phyloP scores from a whole-genome alignment of 2,329 filamentous ascomycete species.

The Rosellinia necatrix region DNA sequence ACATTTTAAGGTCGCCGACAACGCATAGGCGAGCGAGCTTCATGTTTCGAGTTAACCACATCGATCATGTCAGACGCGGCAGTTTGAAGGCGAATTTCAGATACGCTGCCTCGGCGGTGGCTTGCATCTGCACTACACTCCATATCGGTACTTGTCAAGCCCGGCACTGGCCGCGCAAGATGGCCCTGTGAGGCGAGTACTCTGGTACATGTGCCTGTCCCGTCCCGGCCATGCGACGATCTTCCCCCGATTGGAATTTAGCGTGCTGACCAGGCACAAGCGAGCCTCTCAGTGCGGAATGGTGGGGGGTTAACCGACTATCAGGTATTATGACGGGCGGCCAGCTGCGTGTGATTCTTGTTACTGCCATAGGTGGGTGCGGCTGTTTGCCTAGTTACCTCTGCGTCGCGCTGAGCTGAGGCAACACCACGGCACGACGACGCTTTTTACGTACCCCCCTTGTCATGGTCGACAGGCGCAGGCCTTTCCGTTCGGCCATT shows the following conservation, averaged over 20 bases:
- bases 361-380: constrained; percentile 16
- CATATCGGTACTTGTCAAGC: constrained; percentile 15
- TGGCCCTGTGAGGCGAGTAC: constrained; percentile 3
- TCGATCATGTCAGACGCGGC: constrained; percentile 2
- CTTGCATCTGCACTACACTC: constrained; percentile 9
- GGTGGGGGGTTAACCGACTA: too few relatives aligned
- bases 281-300: background rate
- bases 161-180: background rate
- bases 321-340: constrained; percentile 15
- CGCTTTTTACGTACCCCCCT: constrained; percentile 1
- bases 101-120: constrained; percentile 7
- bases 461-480: background rate
- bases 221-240: constrained; percentile 8
- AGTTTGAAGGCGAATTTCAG: background rate
- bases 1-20: constrained; percentile 6
- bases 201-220: background rate
- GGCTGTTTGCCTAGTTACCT: constrained; percentile 15
- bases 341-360: too few relatives aligned
- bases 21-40: background rate
- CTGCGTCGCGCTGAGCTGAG: constrained; percentile 13
- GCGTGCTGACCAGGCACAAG: constrained; percentile 1
- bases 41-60: too few relatives aligned
- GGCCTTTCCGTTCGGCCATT: background rate
- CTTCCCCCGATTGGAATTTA: constrained; percentile 15
- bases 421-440: constrained; percentile 1